Base-by-base conservation (phyloP, 1,284 basidiomycete genomes). In the Kwoniella shivajii region DNA sequence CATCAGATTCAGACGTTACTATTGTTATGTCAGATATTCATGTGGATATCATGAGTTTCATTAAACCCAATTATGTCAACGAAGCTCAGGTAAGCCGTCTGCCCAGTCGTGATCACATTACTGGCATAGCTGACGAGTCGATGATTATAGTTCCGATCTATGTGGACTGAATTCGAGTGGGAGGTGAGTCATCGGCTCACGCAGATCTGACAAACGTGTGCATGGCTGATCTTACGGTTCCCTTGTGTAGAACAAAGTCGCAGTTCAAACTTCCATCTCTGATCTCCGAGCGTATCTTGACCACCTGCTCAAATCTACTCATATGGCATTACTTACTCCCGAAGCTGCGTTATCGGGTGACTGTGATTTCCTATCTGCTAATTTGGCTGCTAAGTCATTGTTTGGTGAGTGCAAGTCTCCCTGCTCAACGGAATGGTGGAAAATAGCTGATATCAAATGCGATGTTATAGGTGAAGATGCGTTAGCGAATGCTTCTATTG, bases 1-100 rank as follows among this genome's bases (percentile, higher is more conserved):
- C 93, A 66, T 83, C 87, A 0, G 91, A 95, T 72, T 86, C 86
- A 47, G 92, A 87, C 77, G 75, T 75, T 50, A 82, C 71, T 76
- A 92, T 92, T 36, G 94, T 99, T 47, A 78, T 98, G 70, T 97
- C 93, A 77, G 95, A 98, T 78, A 94, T 98, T 58, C 56, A 67
- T 78, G 92, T 98, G 64, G 96, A 99, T 78, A 98, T 99, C 66
- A 95, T 99, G 90, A 95, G 98, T 78, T 99, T 98, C 78, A 99
- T 99, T 81, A 92, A 96, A 76, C 94, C 95, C 0, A 92, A 93
- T 4, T 90, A 90, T 72, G 96, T 93, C 79, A 96, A 88, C 57
- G 95, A 99, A 77, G 87, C 89, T 30, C 90, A 95, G 84, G 91
- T 91, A 71, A 59, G 83, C 27, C 30, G 6, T 3, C 20, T 27